phyloP scores from a whole-genome alignment of 306 rosid species.

The Pyrus communis region DNA sequence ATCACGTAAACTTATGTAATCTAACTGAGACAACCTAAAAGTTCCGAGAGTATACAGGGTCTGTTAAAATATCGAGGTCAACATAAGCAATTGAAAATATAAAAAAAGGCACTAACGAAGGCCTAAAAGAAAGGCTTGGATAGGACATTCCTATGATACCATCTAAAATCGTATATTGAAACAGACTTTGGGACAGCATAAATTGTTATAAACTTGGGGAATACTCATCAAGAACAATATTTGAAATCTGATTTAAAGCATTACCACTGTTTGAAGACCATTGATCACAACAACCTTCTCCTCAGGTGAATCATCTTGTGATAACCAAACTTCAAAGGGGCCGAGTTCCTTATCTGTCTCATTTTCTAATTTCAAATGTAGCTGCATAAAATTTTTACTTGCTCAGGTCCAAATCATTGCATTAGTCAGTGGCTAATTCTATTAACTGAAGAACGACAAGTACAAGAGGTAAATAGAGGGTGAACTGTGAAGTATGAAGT shows the following conservation, averaged over 20 bases:
- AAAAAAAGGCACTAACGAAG: neutral
- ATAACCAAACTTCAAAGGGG: slow-evolving; percentile 76
- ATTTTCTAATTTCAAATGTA: slow-evolving; percentile 59
- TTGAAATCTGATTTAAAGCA: neutral
- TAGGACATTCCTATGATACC: neutral
- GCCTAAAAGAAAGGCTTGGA: neutral
- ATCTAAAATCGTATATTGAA: neutral
- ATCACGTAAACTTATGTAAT: neutral
- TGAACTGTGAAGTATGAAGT: neutral
- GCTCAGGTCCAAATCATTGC: slow-evolving; percentile 23
- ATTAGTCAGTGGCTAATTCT: neutral
- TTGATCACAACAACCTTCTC: slow-evolving; percentile 60
- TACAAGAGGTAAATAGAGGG: slow-evolving; percentile 8
- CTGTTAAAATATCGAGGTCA: neutral
- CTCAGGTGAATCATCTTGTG: slow-evolving; percentile 41
- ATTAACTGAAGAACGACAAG: slow-evolving; percentile 10
- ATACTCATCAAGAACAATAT: neutral
- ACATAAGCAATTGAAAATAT: neutral
- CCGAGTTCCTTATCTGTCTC: slow-evolving; percentile 75
- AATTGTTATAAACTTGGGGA: neutral
- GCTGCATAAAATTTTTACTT: slow-evolving; percentile 45
- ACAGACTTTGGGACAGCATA: neutral
- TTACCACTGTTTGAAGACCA: slow-evolving; percentile 86
- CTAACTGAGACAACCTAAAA: neutral
- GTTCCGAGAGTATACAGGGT: neutral